Evolutionary conservation across 192 early-diverging fungal genomes (phyloP).

Genomic region (Kickxella alabastrina): DNA sequence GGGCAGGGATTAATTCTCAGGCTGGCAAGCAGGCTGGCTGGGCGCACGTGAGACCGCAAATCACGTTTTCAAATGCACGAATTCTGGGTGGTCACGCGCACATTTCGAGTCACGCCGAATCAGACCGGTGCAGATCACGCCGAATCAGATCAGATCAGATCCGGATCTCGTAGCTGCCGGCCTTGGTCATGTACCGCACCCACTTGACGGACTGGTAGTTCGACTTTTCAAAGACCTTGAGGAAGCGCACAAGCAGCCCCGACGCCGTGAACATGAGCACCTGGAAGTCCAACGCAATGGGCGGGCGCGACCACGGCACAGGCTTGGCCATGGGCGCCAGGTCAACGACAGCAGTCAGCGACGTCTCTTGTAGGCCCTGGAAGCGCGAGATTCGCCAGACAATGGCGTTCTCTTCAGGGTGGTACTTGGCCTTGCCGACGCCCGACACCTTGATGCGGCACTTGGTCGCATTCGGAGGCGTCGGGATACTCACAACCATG

Average conservation of each 20-base stretch:
- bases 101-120: no score
- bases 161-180: constrained; percentile 53
- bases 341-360: constrained; percentile 77
- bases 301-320: constrained; percentile 90
- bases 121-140: no score
- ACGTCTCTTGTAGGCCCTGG: constrained; percentile 85
- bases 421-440: constrained; percentile 91
- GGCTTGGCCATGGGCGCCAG: constrained; percentile 79
- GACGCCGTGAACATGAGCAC: constrained; percentile 97
- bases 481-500: constrained; percentile 83
- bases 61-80: no score
- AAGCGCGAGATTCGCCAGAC: constrained; percentile 93
- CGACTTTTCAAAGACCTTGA: constrained; percentile 97
- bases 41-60: no score
- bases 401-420: constrained; percentile 87
- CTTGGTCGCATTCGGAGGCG: constrained; percentile 83
- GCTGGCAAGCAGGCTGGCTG: no score
- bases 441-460: constrained; percentile 73
- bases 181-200: constrained; percentile 98
- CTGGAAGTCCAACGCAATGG: constrained; percentile 83
- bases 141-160: constrained; percentile 25
- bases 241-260: constrained; percentile 90
- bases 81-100: no score
- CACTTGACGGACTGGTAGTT: constrained; percentile 97
- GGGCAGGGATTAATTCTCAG: no score